Base-by-base conservation (phyloP, 352 stramenopile genomes). In the Globisporangium parvum region DNA sequence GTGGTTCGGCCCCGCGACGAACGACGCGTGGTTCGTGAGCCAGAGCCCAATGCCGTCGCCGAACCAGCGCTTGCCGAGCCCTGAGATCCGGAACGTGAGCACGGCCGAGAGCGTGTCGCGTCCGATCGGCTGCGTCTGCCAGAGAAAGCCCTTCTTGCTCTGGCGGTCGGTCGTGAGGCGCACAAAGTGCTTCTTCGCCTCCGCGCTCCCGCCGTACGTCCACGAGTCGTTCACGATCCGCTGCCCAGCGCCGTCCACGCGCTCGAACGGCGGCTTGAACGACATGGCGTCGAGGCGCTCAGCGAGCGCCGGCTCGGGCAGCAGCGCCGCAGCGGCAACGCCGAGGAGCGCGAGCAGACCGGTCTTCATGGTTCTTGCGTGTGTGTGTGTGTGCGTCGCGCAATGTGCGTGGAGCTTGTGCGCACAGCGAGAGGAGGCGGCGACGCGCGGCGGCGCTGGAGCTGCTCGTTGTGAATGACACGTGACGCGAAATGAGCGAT, bases 101-200 rank as follows among this genome's bases (percentile, higher is more conserved):
- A 93, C 70, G 10, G 66, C 69, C 45, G 80, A 85, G 49, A 93
- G 63, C 26, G 68, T 71, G 44, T 92, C 73, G 42, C 70, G 73
- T 0, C 57, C 62, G 50, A 95, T 59, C 11, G 59, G 60, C 21
- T 82, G 63, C 24, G 75, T 80, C 60, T 87, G 70, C 85, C 85
- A 95, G 37, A 95, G n/a, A 56, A 82, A 85, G 0, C 85, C 85
- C 41, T 77, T 73, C 65, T 93, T 92, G 70, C 81, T 93, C 67
- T 95, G 85, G 0, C 85, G 81, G 57, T 95, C 84, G 10, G 85
- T 85, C n/a, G 85, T 95, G n/a, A 95, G 66, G 26, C 85, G 85
- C 41, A 93, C 69, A 61, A 95, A 95, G 70, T 88, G 71, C 67
- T 92, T 91, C 65, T 93, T 93, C 20, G 82, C 73, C 57, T 91